phyloP scores from a whole-genome alignment of 2,329 filamentous ascomycete species.

The Gaeumannomyces tritici region DNA sequence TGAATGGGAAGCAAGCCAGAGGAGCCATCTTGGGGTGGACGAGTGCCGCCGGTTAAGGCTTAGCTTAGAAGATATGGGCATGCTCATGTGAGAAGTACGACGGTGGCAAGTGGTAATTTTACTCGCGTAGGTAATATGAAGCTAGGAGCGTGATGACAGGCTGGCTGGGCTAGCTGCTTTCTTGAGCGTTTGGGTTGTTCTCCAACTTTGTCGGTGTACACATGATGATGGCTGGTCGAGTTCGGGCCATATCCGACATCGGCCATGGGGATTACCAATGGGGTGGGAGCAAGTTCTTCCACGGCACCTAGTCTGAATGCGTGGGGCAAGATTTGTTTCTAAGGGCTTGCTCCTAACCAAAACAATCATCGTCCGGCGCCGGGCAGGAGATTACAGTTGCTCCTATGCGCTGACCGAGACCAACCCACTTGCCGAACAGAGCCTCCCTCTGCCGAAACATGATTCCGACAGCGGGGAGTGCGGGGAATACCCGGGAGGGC shows the following conservation, averaged over 20 bases:
- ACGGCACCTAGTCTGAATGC: too few relatives aligned
- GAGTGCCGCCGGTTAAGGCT: neutral
- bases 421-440: neutral
- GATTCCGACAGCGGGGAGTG: constrained; percentile 1
- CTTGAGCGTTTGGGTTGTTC: neutral
- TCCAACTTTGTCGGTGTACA: too few relatives aligned
- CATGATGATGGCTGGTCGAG: too few relatives aligned
- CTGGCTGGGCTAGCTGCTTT: neutral
- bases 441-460: constrained; percentile 2
- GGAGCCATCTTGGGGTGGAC: neutral
- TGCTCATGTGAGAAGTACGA: neutral
- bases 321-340: too few relatives aligned
- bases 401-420: neutral
- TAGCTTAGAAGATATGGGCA: neutral
- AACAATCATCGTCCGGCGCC: too few relatives aligned
- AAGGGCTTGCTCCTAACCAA: neutral
- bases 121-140: neutral
- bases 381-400: neutral
- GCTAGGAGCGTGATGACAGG: neutral
- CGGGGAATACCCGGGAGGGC: neutral
- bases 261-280: neutral
- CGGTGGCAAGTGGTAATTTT: neutral
- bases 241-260: neutral
- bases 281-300: neutral
- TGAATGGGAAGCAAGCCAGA: neutral